phyloP scores from a whole-genome alignment of 2,329 filamentous ascomycete genomes.

The Sporothrix pallida region DNA sequence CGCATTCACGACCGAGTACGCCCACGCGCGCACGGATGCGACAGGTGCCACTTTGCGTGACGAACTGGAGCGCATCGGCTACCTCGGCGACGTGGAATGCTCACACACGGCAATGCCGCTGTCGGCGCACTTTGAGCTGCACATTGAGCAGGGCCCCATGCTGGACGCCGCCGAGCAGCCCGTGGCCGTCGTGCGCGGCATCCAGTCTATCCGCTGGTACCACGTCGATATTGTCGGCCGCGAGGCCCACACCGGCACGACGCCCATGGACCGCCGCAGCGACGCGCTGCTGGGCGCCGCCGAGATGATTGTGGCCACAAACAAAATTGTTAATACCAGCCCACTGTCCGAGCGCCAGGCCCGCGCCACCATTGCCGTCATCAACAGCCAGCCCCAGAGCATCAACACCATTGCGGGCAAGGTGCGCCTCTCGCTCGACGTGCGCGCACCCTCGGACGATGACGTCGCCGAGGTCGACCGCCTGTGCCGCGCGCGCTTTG shows the following conservation, averaged over 20 bases:
- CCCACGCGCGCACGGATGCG: slow-evolving; percentile 67
- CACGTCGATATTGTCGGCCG: slow-evolving; percentile 68
- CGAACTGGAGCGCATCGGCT: slow-evolving; percentile 74
- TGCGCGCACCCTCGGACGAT: slow-evolving; percentile 63
- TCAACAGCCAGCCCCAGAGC: slow-evolving; percentile 67
- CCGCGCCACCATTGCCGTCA: slow-evolving; percentile 72
- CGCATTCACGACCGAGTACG: slow-evolving; percentile 64
- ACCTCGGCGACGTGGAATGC: slow-evolving; percentile 62
- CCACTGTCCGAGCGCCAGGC: slow-evolving; percentile 53
- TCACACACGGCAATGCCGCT: slow-evolving; percentile 66
- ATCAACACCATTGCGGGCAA: slow-evolving; percentile 75
- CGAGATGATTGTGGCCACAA: slow-evolving; percentile 69
- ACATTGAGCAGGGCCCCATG: slow-evolving; percentile 83
- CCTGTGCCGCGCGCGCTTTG: slow-evolving; percentile 33
- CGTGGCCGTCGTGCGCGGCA: slow-evolving; percentile 72
- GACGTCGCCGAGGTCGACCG: slow-evolving; percentile 63
- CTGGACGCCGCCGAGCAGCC: slow-evolving; percentile 68
- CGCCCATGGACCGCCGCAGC: slow-evolving; percentile 52
- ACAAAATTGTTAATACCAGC: slow-evolving; percentile 62
- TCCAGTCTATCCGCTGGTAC: slow-evolving; percentile 78
- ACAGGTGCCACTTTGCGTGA: slow-evolving; percentile 67
- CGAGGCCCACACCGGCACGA: slow-evolving; percentile 78
- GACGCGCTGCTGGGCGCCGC: slow-evolving; percentile 52
- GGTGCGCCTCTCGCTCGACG: slow-evolving; percentile 71
- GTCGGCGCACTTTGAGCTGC: slow-evolving; percentile 80